A percentile compares a stretch with the other conserved stretches of the same genome.
Conservation (phyloP, 2,329 filamentous ascomycete species). For the Dothidotthia symphoricarpi region DNA sequence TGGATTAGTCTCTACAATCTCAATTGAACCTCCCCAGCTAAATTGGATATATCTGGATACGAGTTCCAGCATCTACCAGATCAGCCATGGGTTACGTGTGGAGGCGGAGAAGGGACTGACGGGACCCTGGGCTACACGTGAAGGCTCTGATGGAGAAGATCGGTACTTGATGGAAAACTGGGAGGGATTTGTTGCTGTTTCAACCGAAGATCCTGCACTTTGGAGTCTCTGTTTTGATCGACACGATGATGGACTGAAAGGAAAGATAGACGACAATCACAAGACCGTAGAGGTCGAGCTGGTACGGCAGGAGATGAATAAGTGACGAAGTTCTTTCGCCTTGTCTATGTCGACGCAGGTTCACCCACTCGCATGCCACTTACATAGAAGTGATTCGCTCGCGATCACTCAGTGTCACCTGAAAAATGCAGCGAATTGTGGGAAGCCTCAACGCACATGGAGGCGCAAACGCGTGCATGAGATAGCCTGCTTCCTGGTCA, state of each 20-base stretch:
- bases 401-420: no score
- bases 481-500: no score
- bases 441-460: no score
- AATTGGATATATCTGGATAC: conserved; percentile 67
- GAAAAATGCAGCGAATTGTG: no score
- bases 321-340: background rate
- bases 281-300: conserved; percentile 19
- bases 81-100: conserved; percentile 55
- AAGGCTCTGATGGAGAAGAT: conserved; percentile 65
- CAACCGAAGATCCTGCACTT: conserved; percentile 45
- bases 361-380: no score
- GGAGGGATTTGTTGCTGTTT: conserved; percentile 57
- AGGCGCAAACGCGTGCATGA: no score
- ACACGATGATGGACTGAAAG: conserved; percentile 45
- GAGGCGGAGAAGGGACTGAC: conserved; percentile 57
- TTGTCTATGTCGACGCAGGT: no score
- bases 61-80: conserved; percentile 45
- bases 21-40: conserved; percentile 57
- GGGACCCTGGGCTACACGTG: conserved; percentile 55
- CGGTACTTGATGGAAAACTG: conserved; percentile 54
- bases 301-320: conserved; percentile 13
- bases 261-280: conserved; percentile 26
- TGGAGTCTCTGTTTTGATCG: conserved; percentile 55
- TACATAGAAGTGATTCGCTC: no score
- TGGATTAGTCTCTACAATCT: conserved; percentile 51